phyloP scores from a whole-genome alignment of 306 rosid genomes.

The Gleditsia sinensis region DNA sequence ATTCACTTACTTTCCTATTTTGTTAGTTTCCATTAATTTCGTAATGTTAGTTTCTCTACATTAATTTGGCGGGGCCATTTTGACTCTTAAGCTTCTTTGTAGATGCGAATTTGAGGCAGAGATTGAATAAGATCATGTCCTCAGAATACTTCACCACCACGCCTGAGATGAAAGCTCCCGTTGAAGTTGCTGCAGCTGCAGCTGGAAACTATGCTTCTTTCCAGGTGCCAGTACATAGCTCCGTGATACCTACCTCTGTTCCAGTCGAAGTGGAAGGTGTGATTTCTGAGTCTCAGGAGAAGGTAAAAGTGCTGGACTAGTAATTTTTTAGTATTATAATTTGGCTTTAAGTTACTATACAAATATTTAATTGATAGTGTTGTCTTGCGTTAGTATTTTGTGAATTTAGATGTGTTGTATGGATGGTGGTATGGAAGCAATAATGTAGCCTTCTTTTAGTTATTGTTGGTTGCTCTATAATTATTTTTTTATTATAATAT shows the following conservation, averaged over 20 bases:
- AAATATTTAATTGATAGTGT: background rate
- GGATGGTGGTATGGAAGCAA: background rate
- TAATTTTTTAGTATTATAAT: background rate
- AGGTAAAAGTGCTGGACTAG: conserved; percentile 47
- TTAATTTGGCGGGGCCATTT: background rate
- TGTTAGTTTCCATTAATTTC: background rate
- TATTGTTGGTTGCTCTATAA: background rate
- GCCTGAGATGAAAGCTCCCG: conserved; percentile 86
- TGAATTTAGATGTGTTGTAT: background rate
- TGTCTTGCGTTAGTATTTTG: background rate
- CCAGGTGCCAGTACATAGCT: conserved; percentile 59
- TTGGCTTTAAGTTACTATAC: background rate
- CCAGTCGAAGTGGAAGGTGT: conserved; percentile 55
- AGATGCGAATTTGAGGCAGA: conserved; percentile 87
- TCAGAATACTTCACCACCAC: conserved; percentile 79
- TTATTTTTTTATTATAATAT: background rate
- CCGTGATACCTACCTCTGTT: conserved; percentile 22
- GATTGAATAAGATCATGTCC: conserved; percentile 79
- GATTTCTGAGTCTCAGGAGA: conserved; percentile 53
- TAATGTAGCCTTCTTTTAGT: background rate
- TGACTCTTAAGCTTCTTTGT: conserved; percentile 1
- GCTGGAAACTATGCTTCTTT: conserved; percentile 71
- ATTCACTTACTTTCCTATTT: background rate
- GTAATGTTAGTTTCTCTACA: background rate
- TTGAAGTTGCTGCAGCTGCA: conserved; percentile 83